A percentile compares a stretch with the other conserved stretches of the same genome.
phyloP scores from a whole-genome alignment of 176 grass and related monocot species.

The Oryza rufipogon region DNA sequence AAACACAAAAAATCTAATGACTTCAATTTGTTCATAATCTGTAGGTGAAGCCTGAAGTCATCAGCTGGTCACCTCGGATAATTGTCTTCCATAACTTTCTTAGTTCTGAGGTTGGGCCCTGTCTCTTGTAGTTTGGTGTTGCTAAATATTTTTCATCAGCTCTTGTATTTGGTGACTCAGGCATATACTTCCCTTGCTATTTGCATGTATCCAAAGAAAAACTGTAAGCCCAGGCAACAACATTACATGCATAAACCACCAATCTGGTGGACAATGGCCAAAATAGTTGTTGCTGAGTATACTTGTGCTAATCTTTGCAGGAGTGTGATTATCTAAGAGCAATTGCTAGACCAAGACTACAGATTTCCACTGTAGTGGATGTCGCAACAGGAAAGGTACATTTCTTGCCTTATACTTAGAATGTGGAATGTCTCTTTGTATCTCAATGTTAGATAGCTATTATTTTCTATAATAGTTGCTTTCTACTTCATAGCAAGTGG shows the following conservation, averaged over 20 bases:
- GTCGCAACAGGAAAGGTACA: conserved; percentile 72
- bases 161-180: neutral
- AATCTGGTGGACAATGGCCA: neutral
- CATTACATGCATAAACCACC: neutral
- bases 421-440: neutral
- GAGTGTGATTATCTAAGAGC: conserved; percentile 89
- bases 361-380: conserved; percentile 80
- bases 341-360: conserved; percentile 84
- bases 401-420: conserved; percentile 29
- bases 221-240: neutral
- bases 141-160: neutral
- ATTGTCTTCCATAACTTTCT: conserved; percentile 79
- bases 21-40: conserved; percentile 25
- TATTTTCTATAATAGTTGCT: neutral
- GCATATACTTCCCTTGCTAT: neutral
- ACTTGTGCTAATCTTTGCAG: conserved; percentile 51
- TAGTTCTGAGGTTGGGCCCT: conserved; percentile 56
- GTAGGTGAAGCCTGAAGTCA: conserved; percentile 71
- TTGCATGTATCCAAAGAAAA: neutral
- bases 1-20: neutral
- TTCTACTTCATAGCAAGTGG: conserved; percentile 14
- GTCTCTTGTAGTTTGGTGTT: neutral
- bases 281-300: neutral
- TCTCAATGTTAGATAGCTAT: neutral
- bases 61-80: conserved; percentile 69